Base-by-base conservation (phyloP, 2,329 filamentous ascomycete species). In the Chaetomiaceae sp. region DNA sequence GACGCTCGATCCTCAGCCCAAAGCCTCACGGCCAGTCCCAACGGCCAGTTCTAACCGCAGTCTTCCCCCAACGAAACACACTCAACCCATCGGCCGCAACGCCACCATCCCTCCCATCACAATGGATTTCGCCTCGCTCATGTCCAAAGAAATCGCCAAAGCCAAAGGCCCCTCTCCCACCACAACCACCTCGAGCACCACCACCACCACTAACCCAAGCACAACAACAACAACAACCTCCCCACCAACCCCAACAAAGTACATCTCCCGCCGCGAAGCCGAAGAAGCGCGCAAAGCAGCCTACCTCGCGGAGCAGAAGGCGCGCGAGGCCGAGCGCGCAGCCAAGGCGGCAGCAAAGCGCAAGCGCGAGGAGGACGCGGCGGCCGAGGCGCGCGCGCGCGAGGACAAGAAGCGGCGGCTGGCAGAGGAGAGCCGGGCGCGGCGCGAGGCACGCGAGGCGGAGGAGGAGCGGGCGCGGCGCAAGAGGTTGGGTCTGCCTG, bases 101-200 rank as follows among this genome's bases (percentile, higher is more conserved):
- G n/a, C n/a, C n/a, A n/a, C n/a, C n/a, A n/a, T n/a, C 22, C 22
- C 6, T 24, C 22, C 22, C 22, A 24, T 6, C 22, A 73, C 51
- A 56, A 98, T 98, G 93, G 90, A 98, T 68, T 98, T 98, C 72
- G 89, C 89, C 51, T 80, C 88, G 29, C 73, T 98, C 38, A 95
- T 98, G 88, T 82, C 86, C 60, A 86, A 88, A 62, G 89, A 95
- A 68, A 93, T 98, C 60, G 81, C 86, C 60, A 94, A 93, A 66
- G 75, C 83, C 56, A 88, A 88, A 65, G 68, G 76, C 45, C 4
- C 49, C 37, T 29, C 43, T 33, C 62, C n/a, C 45, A 59, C 26
- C 29, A 24, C 22, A 5, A 24, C 22, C 22, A 24, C 53, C n/a
- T n/a, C n/a, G n/a, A n/a, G n/a, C 44, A 35, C 56, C 27, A 29